Conservation (phyloP, 331 rosid genomes). For the Prunus yedoensis region DNA sequence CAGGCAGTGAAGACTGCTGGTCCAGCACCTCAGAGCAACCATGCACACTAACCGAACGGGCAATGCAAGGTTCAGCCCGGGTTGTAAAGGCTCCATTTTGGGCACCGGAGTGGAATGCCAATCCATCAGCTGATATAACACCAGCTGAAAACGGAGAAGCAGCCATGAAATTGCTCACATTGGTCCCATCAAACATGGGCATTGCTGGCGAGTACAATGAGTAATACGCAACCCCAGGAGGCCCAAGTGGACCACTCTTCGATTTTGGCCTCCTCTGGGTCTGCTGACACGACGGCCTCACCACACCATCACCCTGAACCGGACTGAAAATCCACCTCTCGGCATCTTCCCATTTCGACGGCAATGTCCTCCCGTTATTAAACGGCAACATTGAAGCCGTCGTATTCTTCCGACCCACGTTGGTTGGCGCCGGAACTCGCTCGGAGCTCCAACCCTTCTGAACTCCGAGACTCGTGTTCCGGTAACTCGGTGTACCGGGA, state of each 20-base stretch:
- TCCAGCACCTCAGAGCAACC: constrained; percentile 86
- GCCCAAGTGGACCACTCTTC: constrained; percentile 97
- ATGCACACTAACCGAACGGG: constrained; percentile 89
- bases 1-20: constrained; percentile 59
- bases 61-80: constrained; percentile 75
- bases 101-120: constrained; percentile 40
- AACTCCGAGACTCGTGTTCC: constrained; percentile 57
- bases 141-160: constrained; percentile 88
- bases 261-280: constrained; percentile 85
- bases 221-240: constrained; percentile 74
- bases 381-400: constrained; percentile 54
- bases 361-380: constrained; percentile 79
- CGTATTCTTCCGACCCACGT: constrained; percentile 55
- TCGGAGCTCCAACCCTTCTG: constrained; percentile 98
- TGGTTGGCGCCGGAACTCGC: constrained; percentile 71
- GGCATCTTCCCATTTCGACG: constrained; percentile 99
- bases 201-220: constrained; percentile 71
- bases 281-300: constrained; percentile 51
- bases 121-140: constrained; percentile 60
- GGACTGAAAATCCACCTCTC: constrained; percentile 99
- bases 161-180: constrained; percentile 49
- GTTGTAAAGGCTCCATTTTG: constrained; percentile 44
- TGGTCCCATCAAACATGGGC: constrained; percentile 63
- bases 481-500: constrained; percentile 90
- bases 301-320: constrained; percentile 65